Evolutionary conservation across 2,329 filamentous ascomycete genomes (phyloP).

Genomic region (Penicillium sp.): DNA sequence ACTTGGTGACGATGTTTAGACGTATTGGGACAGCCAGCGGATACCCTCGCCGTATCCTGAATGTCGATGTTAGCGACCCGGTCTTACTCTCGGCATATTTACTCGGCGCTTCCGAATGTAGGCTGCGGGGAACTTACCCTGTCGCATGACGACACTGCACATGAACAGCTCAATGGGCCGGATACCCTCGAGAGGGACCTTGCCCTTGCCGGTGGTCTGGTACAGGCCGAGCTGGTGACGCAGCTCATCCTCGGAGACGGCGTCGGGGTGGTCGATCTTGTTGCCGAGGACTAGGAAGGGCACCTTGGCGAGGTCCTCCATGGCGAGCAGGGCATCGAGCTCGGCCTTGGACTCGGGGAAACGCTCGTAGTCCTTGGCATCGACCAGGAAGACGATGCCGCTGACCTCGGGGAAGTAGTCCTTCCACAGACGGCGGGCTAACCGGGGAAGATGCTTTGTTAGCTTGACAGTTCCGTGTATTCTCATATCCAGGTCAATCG

Average conservation of each 20-base stretch:
- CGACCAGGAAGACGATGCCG: conserved; percentile 96
- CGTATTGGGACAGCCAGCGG: conserved; percentile 90
- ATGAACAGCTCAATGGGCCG: conserved; percentile 97
- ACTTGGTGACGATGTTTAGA: conserved; percentile 57
- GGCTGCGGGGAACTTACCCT: conserved; percentile 61
- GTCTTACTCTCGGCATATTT: background rate
- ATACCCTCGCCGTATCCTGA: conserved; percentile 84
- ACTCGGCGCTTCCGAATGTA: background rate
- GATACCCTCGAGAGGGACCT: conserved; percentile 88
- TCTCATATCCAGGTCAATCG: conserved; percentile 38
- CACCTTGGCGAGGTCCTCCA: conserved; percentile 96
- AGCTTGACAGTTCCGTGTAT: background rate
- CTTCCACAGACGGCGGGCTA: conserved; percentile 90
- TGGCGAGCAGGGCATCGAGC: conserved; percentile 89
- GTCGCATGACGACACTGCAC: conserved; percentile 98
- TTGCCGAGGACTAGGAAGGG: conserved; percentile 96
- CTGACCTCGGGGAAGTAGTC: conserved; percentile 97
- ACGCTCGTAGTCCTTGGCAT: conserved; percentile 95
- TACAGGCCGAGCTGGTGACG: conserved; percentile 89
- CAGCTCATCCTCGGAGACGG: conserved; percentile 92
- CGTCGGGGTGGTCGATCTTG: conserved; percentile 98
- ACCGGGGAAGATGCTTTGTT: conserved; percentile 8
- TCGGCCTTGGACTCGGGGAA: conserved; percentile 94
- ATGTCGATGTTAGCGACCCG: conserved; percentile 4
- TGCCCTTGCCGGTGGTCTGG: conserved; percentile 95